Evolutionary conservation across 495 filamentous ascomycete species (phyloP).

Genomic region (Chaetomium fimeti): DNA sequence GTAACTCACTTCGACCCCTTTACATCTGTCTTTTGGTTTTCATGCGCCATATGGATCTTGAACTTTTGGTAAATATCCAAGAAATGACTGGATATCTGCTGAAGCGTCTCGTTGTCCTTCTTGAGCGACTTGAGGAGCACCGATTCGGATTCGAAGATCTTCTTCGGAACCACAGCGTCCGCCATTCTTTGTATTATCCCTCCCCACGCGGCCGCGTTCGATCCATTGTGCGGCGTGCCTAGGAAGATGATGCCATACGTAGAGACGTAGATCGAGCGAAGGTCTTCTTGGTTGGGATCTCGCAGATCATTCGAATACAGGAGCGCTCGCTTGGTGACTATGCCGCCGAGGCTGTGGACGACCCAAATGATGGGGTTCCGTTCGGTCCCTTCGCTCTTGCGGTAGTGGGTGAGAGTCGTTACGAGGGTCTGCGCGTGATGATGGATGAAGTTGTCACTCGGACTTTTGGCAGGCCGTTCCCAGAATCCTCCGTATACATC

Average conservation of each 20-base stretch:
- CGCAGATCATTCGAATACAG: conserved; percentile 61
- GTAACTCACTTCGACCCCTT: conserved; percentile 52
- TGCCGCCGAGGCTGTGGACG: conserved; percentile 77
- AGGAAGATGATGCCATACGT: conserved; percentile 84
- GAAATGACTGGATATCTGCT: conserved; percentile 77
- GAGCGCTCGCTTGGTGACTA: conserved; percentile 69
- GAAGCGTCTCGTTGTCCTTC: conserved; percentile 74
- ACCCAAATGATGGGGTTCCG: conserved; percentile 80
- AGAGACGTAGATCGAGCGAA: conserved; percentile 76
- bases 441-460: conserved; percentile 70
- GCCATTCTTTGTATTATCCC: conserved; percentile 71
- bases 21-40: conserved; percentile 65
- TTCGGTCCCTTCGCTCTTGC: conserved; percentile 56
- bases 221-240: conserved; percentile 82
- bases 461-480: conserved; percentile 42
- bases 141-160: conserved; percentile 66
- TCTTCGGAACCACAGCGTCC: conserved; percentile 65
- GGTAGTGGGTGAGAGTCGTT: conserved; percentile 51
- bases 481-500: conserved; percentile 62
- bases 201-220: conserved; percentile 75
- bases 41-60: conserved; percentile 65
- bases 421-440: conserved; percentile 83
- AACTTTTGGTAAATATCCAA: conserved; percentile 70
- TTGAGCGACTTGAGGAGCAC: conserved; percentile 70
- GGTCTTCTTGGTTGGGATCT: conserved; percentile 65